Evolutionary conservation across 2,329 filamentous ascomycete genomes (phyloP).

Genomic region (Aspergillus neotritici): DNA sequence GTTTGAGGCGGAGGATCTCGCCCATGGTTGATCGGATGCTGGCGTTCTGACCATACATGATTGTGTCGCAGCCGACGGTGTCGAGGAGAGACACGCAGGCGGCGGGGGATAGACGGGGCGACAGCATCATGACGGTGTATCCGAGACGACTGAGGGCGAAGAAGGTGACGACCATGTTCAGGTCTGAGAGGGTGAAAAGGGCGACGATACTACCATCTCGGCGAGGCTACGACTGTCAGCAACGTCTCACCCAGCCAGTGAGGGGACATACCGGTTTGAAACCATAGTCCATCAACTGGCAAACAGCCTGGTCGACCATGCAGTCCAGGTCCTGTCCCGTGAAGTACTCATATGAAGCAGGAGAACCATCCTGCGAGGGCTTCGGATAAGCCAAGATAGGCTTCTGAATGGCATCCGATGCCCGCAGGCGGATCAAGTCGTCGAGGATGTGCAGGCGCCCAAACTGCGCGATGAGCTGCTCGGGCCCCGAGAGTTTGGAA

Average conservation of each 20-base stretch:
- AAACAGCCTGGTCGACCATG: slow-evolving; percentile 37
- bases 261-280: slow-evolving; percentile 11
- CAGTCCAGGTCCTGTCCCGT: slow-evolving; percentile 38
- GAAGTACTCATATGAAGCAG: slow-evolving; percentile 37
- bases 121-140: slow-evolving; percentile 41
- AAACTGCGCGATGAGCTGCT: slow-evolving; percentile 25
- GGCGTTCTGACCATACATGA: slow-evolving; percentile 34
- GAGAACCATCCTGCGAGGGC: slow-evolving; percentile 21
- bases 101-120: slow-evolving; percentile 37
- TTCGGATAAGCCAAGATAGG: slow-evolving; percentile 41
- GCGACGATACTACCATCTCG: slow-evolving; percentile 27
- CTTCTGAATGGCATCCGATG: slow-evolving; percentile 33
- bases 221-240: slow-evolving; percentile 10
- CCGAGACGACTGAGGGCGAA: slow-evolving; percentile 44
- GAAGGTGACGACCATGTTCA: slow-evolving; percentile 40
- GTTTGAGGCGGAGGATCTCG: slow-evolving; percentile 20
- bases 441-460: slow-evolving; percentile 40
- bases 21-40: slow-evolving; percentile 31
- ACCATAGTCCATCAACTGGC: slow-evolving; percentile 22
- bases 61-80: slow-evolving; percentile 27
- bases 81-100: slow-evolving; percentile 40
- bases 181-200: slow-evolving; percentile 38
- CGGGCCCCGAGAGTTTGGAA: slow-evolving; percentile 1
- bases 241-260: background rate
- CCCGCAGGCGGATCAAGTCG: slow-evolving; percentile 39